These are phyloP conservation scores for Penicillium polonicum DNA, from an alignment of 2,329 filamentous ascomycete species.

Conservation along the genomic window DNA sequence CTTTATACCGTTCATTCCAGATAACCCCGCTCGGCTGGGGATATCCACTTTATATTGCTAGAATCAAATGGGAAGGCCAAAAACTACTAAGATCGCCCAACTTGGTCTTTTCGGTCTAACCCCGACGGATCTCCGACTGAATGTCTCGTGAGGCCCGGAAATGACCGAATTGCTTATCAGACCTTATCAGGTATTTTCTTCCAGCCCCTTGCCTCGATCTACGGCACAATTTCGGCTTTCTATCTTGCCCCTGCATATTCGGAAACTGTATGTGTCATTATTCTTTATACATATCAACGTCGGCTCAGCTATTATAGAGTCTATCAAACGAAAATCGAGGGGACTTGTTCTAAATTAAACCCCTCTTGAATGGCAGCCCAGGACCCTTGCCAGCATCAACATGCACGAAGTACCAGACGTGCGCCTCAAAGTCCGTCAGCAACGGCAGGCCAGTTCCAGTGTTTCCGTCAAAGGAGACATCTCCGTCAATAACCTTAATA, in stretches of 20 bases:
- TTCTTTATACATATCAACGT: neutral
- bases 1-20: neutral
- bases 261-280: neutral
- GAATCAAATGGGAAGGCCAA: neutral
- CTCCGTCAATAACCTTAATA: conserved; percentile 24
- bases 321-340: neutral
- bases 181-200: neutral
- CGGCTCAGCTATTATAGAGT: neutral
- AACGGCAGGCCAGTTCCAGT: conserved; percentile 24
- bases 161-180: conserved; percentile 2
- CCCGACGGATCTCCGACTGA: neutral
- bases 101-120: neutral
- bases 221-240: no score
- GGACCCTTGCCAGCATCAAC: conserved; percentile 21
- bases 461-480: conserved; percentile 27
- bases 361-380: conserved; percentile 16
- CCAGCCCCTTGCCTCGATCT: neutral
- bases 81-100: conserved; percentile 2
- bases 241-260: neutral
- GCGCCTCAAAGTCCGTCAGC: conserved; percentile 18
- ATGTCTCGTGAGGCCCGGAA: neutral
- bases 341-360: neutral
- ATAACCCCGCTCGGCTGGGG: neutral
- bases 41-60: neutral
- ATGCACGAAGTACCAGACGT: conserved; percentile 29